Percentiles rank a stretch among this genome's conserved stretches.
Conservation (phyloP, 2,329 filamentous ascomycete species). For the Phymatotrichopsis omnivora region DNA sequence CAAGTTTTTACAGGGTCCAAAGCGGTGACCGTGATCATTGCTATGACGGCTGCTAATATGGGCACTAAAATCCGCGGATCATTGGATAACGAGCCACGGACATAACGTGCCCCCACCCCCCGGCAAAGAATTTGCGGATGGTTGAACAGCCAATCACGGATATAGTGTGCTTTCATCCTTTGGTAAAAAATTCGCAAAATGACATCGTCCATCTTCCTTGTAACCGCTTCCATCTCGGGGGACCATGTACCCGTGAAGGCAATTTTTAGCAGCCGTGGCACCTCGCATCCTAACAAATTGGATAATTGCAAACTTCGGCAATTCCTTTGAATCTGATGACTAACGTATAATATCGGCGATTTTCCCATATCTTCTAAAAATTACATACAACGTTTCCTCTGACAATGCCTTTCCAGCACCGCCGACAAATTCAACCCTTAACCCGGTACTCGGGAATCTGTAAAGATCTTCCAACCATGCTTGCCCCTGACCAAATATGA, state of each 20-base stretch:
- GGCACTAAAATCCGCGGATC: constrained; percentile 86
- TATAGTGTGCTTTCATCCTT: constrained; percentile 62
- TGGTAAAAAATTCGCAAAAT: constrained; percentile 81
- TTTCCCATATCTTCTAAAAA: constrained; percentile 85
- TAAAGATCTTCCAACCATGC: constrained; percentile 88
- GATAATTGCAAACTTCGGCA: constrained; percentile 68
- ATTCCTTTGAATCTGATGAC: constrained; percentile 71
- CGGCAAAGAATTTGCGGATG: constrained; percentile 48
- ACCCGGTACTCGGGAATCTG: constrained; percentile 61
- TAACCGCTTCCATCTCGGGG: constrained; percentile 53
- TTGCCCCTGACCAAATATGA: constrained; percentile 67
- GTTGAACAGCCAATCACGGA: constrained; percentile 74
- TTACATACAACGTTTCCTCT: constrained; percentile 73
- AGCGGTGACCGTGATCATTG: constrained; percentile 69
- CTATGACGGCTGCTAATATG: constrained; percentile 67
- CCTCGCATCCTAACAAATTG: constrained; percentile 64
- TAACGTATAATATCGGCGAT: constrained; percentile 75
- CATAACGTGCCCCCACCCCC: too few relatives aligned
- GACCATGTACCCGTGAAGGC: constrained; percentile 73
- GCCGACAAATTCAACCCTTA: constrained; percentile 79
- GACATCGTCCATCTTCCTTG: constrained; percentile 52
- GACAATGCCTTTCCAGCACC: constrained; percentile 66
- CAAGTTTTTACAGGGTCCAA: constrained; percentile 92
- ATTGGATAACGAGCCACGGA: too few relatives aligned
- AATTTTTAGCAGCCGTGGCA: constrained; percentile 82